These are phyloP conservation scores for Sugiyamaella mastotermitis DNA, from an alignment of 805 yeast species.

Conservation along the genomic window DNA sequence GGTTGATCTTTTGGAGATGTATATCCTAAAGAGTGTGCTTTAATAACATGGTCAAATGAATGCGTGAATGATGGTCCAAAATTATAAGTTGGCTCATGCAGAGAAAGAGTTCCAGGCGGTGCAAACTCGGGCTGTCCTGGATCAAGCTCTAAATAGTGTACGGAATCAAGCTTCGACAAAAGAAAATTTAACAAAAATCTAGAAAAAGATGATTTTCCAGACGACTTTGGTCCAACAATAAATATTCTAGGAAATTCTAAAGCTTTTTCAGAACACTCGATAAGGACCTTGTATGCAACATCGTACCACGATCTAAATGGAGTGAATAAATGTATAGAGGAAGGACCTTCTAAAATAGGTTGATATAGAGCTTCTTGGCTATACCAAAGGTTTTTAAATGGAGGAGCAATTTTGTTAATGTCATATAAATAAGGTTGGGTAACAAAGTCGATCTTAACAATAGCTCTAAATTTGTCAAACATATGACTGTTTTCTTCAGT, in stretches of 20 bases:
- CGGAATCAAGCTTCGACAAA: constrained; percentile 25
- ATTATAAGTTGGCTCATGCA: constrained; percentile 35
- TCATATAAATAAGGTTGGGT: constrained; percentile 3
- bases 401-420: constrained; percentile 22
- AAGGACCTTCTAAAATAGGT: neutral
- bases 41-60: constrained; percentile 19
- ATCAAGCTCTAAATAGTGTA: constrained; percentile 67
- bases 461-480: constrained; percentile 8
- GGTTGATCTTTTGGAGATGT: constrained; percentile 67
- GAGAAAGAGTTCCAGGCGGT: constrained; percentile 62
- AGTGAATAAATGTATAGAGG: constrained; percentile 7
- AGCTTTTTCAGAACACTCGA: neutral
- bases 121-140: constrained; percentile 86
- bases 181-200: constrained; percentile 48
- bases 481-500: constrained; percentile 4
- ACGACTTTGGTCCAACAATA: constrained; percentile 61
- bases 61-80: constrained; percentile 37
- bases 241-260: constrained; percentile 25
- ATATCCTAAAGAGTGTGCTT: constrained; percentile 51
- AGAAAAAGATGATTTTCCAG: constrained; percentile 76
- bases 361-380: constrained; percentile 1
- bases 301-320: constrained; percentile 21
- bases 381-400: constrained; percentile 21
- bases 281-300: constrained; percentile 8
- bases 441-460: constrained; percentile 4